Evolutionary conservation across 352 stramenopile species (phyloP).

Genomic region (Phytopythium cucurbitacearum): DNA sequence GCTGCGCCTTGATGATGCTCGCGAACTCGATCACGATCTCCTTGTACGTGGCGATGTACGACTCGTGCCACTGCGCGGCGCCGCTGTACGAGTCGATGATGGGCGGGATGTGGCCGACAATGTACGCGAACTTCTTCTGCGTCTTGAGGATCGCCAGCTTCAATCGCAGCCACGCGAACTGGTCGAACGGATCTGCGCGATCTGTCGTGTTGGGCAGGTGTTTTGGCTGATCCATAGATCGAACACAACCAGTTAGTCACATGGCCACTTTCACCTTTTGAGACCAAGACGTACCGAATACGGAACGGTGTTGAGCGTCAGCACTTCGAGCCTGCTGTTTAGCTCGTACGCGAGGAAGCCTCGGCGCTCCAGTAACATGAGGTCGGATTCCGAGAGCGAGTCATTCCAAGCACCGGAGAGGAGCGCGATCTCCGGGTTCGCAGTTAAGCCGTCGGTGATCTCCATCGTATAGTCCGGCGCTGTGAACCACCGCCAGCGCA

Average conservation of each 20-base stretch:
- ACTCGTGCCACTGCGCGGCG: conserved; percentile 77
- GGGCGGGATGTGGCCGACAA: conserved; percentile 89
- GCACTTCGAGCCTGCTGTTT: conserved; percentile 54
- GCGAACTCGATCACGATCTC: conserved; percentile 56
- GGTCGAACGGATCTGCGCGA: conserved; percentile 80
- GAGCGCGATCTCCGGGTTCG: conserved; percentile 56
- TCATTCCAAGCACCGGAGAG: conserved; percentile 45
- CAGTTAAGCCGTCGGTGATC: conserved; percentile 50
- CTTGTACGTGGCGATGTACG: conserved; percentile 84
- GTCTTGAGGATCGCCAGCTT: conserved; percentile 49
- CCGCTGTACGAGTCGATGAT: conserved; percentile 85
- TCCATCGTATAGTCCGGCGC: conserved; percentile 69
- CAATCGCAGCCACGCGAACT: conserved; percentile 87
- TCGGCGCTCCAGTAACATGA: conserved; percentile 43
- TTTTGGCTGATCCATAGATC: conserved; percentile 28
- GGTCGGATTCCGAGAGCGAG: conserved; percentile 50
- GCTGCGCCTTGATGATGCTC: conserved; percentile 71
- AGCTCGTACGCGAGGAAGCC: conserved; percentile 66
- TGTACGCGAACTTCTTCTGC: conserved; percentile 61
- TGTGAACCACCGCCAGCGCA: background rate
- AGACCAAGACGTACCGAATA: conserved; percentile 55
- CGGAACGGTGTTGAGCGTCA: conserved; percentile 78
- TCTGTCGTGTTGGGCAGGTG: conserved; percentile 56
- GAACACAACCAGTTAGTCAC: background rate
- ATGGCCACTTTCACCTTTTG: background rate